phyloP scores from a whole-genome alignment of 1,284 basidiomycete genomes.

The Boletellus deceptivus region DNA sequence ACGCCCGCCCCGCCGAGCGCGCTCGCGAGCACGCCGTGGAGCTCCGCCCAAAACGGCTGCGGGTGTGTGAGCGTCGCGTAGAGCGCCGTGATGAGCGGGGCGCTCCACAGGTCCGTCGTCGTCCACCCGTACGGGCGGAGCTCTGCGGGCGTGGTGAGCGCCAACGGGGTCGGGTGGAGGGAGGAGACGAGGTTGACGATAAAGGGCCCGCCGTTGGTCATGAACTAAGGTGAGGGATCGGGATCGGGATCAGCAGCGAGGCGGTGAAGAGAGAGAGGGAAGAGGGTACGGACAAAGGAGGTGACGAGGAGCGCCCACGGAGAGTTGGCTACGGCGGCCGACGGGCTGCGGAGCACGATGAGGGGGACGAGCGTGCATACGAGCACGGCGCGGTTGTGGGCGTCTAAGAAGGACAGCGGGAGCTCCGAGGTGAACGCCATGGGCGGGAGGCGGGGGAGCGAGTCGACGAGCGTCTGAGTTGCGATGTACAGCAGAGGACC shows the following conservation, averaged over 20 bases:
- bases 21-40: constrained; percentile 47
- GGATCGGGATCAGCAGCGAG: neutral
- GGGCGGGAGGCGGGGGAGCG: constrained; percentile 50
- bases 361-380: constrained; percentile 70
- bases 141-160: constrained; percentile 66
- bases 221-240: constrained; percentile 50
- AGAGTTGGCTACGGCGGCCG: constrained; percentile 50
- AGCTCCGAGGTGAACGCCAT: constrained; percentile 55
- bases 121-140: constrained; percentile 74
- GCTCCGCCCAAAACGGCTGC: constrained; percentile 71
- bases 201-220: constrained; percentile 74
- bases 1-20: constrained; percentile 32
- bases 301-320: constrained; percentile 71
- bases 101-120: constrained; percentile 71
- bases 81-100: constrained; percentile 63
- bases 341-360: constrained; percentile 51
- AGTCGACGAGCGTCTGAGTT: constrained; percentile 58
- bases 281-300: constrained; percentile 52
- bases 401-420: constrained; percentile 64
- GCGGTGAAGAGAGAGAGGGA: neutral
- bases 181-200: constrained; percentile 66
- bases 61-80: constrained; percentile 75
- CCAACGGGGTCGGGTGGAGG: constrained; percentile 60
- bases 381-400: constrained; percentile 66
- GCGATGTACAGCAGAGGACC: constrained; percentile 54